phyloP scores from a whole-genome alignment of 2,329 filamentous ascomycete species.

The Colletotrichum musicola region DNA sequence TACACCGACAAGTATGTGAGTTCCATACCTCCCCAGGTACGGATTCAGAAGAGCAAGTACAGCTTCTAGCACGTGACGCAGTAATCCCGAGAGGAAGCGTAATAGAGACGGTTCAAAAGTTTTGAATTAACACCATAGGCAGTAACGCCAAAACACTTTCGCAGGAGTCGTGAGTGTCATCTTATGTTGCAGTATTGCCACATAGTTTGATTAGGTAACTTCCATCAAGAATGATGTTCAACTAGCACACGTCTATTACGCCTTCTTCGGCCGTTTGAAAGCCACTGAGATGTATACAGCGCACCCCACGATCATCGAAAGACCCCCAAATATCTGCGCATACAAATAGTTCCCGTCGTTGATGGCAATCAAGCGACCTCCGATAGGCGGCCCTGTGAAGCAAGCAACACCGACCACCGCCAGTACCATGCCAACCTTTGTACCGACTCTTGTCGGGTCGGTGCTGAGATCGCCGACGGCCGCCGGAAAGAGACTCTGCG shows the following conservation, averaged over 20 bases:
- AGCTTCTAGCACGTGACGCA: too few relatives aligned
- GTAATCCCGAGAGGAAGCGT: too few relatives aligned
- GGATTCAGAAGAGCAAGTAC: too few relatives aligned
- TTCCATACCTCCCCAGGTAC: too few relatives aligned
- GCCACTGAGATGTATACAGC: neutral
- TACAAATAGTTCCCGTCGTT: conserved; percentile 2
- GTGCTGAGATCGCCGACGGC: conserved; percentile 10
- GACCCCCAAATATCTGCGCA: conserved; percentile 7
- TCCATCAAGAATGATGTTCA: too few relatives aligned
- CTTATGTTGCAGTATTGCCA: too few relatives aligned
- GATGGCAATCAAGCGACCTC: conserved; percentile 58
- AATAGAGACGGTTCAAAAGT: too few relatives aligned
- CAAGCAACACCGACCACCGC: conserved; percentile 63
- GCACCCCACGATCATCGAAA: neutral
- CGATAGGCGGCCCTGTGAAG: conserved; percentile 65
- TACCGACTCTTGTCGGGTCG: conserved; percentile 21
- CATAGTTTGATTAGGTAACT: too few relatives aligned
- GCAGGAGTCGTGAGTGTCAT: too few relatives aligned
- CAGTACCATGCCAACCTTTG: conserved; percentile 51
- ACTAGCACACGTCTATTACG: neutral
- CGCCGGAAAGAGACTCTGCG: conserved; percentile 21
- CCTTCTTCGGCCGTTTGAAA: neutral
- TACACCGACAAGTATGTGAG: too few relatives aligned
- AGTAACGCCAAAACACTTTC: too few relatives aligned
- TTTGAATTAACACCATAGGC: too few relatives aligned